These are phyloP conservation scores for Sclerotinia sclerotiorum DNA, from an alignment of 2,329 filamentous ascomycete genomes.

Conservation along the genomic window DNA sequence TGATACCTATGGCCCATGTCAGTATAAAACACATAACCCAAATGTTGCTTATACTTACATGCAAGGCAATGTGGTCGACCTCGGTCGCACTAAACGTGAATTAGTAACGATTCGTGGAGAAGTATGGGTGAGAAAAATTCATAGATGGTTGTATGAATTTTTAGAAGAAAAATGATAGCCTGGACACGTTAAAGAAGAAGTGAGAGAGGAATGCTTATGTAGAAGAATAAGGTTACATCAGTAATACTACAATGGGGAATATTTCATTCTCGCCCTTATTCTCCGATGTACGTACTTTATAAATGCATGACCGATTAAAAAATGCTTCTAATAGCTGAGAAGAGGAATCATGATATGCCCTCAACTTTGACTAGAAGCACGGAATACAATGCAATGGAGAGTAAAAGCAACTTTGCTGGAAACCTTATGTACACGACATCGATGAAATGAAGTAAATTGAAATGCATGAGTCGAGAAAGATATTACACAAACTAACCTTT, in stretches of 20 bases:
- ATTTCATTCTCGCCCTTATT: not conserved
- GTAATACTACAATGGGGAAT: not conserved
- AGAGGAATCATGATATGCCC: not conserved
- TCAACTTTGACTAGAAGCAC: not conserved
- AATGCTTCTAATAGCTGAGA: not conserved
- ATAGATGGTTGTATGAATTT: not conserved
- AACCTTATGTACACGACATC: not conserved
- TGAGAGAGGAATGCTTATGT: not conserved
- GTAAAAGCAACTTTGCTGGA: slow-evolving; percentile 12
- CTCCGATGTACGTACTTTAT: not conserved
- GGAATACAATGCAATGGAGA: not conserved
- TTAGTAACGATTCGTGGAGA: not conserved
- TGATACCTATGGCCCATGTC: slow-evolving; percentile 57
- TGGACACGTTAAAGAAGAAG: no score
- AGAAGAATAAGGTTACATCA: not conserved
- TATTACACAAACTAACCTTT: slow-evolving; percentile 52
- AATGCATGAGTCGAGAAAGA: not conserved
- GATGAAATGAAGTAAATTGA: not conserved
- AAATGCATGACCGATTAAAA: not conserved
- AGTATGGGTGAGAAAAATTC: not conserved
- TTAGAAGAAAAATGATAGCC: not conserved
- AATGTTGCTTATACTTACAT: slow-evolving; percentile 48
- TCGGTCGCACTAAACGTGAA: slow-evolving; percentile 64
- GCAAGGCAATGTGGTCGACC: slow-evolving; percentile 67
- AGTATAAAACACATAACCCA: slow-evolving; percentile 21